Percentiles rank a stretch among this genome's conserved stretches.
Evolutionary conservation across 2,329 filamentous ascomycete species (phyloP).

Genomic region (Ophiostoma perfectum): DNA sequence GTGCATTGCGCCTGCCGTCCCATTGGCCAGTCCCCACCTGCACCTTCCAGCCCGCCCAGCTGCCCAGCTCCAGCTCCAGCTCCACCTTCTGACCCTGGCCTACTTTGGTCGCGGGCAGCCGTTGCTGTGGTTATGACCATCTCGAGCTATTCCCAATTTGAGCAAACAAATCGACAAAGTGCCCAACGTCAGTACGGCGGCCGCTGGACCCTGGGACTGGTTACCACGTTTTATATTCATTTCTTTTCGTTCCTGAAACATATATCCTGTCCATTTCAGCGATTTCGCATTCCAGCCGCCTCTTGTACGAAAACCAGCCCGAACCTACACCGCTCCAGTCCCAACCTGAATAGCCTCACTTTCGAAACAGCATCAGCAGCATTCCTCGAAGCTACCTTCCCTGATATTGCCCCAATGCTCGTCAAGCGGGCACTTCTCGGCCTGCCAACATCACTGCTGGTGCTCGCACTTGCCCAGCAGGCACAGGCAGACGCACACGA

Average conservation of each 20-base stretch:
- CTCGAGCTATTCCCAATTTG: background rate
- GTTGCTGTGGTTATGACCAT: conserved; percentile 13
- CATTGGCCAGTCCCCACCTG: background rate
- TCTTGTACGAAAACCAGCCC: background rate
- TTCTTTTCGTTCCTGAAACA: background rate
- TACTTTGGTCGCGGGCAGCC: background rate
- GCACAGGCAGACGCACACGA: conserved; percentile 34
- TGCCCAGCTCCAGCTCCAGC: background rate
- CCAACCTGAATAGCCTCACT: background rate
- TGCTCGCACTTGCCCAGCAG: conserved; percentile 40
- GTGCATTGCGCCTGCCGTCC: background rate
- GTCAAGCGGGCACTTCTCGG: conserved; percentile 16
- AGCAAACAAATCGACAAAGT: background rate
- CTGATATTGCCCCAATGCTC: conserved; percentile 16
- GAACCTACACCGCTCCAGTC: background rate
- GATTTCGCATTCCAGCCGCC: background rate
- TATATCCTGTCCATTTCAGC: background rate
- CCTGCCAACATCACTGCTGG: conserved; percentile 39
- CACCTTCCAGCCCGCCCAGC: background rate
- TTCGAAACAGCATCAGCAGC: background rate
- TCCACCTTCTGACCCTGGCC: background rate
- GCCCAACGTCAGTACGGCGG: conserved; percentile 4
- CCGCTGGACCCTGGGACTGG: background rate
- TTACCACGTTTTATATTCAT: background rate
- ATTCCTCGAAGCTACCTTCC: background rate